A percentile compares a stretch with the other conserved stretches of the same genome.
Conservation (phyloP, 2,329 filamentous ascomycete species). For the Tolypocladium ovalisporum region DNA sequence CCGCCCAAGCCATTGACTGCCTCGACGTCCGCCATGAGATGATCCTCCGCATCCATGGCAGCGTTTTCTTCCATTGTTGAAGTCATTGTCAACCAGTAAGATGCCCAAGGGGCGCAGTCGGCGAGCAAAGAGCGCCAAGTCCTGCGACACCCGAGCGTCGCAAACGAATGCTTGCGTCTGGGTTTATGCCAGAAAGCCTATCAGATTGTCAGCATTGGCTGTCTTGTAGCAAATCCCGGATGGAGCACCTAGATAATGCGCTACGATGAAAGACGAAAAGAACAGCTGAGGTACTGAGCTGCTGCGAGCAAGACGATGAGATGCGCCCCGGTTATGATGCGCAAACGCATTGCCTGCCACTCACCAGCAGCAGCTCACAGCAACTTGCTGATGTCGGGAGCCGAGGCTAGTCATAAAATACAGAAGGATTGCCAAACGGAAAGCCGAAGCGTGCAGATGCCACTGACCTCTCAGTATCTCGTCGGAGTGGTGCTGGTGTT, state of each 20-base stretch:
- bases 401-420: background rate
- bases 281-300: background rate
- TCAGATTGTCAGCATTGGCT: background rate
- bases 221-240: background rate
- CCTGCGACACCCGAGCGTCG: background rate
- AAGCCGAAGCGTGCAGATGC: background rate
- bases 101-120: background rate
- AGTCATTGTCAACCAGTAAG: background rate
- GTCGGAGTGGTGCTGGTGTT: background rate
- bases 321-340: background rate
- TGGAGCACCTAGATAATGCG: background rate
- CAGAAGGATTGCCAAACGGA: background rate
- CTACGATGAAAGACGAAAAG: background rate
- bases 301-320: background rate
- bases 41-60: conserved; percentile 31
- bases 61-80: conserved; percentile 13
- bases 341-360: background rate
- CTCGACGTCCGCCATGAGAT: conserved; percentile 30
- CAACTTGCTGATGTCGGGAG: background rate
- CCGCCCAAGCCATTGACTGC: conserved; percentile 13
- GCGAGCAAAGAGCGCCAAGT: background rate
- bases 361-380: background rate
- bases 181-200: background rate
- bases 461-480: background rate
- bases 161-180: background rate